phyloP scores from a whole-genome alignment of 176 grass and related monocot genomes.

The Saccharum officinarum region DNA sequence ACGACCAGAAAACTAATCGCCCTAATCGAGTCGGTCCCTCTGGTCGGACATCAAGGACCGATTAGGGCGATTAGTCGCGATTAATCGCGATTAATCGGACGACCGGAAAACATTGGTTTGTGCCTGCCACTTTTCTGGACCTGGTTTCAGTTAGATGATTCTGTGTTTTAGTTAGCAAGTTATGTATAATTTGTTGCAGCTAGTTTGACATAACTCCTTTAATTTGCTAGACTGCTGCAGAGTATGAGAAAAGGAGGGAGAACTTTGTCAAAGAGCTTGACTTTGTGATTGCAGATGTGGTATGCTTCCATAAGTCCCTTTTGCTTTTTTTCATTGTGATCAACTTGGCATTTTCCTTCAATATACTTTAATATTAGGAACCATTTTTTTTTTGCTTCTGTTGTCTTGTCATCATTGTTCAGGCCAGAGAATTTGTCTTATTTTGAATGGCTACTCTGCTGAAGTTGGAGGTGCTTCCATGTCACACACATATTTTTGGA shows the following conservation, averaged over 20 bases:
- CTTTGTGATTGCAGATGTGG: conserved; percentile 93
- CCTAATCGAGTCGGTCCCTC: too few relatives aligned
- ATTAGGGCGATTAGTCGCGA: too few relatives aligned
- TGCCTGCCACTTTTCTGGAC: neutral
- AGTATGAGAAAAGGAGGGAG: conserved; percentile 85
- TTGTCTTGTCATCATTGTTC: neutral
- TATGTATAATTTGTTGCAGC: neutral
- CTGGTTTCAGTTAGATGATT: conserved; percentile 10
- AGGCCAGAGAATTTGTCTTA: conserved; percentile 13
- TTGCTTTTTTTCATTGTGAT: conserved; percentile 15
- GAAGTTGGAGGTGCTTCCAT: conserved; percentile 8
- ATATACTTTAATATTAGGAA: conserved; percentile 3
- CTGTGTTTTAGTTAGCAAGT: neutral
- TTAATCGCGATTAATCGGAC: too few relatives aligned
- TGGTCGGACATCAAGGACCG: too few relatives aligned
- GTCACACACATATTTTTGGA: conserved; percentile 29
- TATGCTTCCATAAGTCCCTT: conserved; percentile 45
- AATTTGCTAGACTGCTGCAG: conserved; percentile 73
- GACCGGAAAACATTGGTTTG: too few relatives aligned
- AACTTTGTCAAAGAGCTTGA: conserved; percentile 96
- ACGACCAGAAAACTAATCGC: too few relatives aligned
- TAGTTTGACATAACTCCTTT: conserved; percentile 34
- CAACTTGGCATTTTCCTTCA: neutral
- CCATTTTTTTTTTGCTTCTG: neutral
- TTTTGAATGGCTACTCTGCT: neutral